Base-by-base conservation (phyloP, 257 asterid genomes). In the Haberlea rhodopensis region DNA sequence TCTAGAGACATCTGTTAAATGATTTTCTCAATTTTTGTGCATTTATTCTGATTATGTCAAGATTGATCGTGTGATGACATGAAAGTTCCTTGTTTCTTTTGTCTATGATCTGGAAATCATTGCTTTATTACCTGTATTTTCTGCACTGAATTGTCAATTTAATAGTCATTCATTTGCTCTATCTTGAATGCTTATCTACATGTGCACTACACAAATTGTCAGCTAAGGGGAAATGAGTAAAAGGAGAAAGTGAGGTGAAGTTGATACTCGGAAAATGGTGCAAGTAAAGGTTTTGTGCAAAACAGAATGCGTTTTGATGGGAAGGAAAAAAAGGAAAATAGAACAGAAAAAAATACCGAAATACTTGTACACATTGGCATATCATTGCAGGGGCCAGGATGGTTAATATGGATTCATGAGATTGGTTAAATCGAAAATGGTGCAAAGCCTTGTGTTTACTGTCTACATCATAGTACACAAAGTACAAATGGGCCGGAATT, bases 1-100 rank as follows among this genome's bases (percentile, higher is more conserved):
- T 66, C 18, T 48, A 21, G 28, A 71, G 24, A 8, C 65, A 53
- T 52, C 21, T 61, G 68, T 64, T 63, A 58, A 53, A 43, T 11
- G 15, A 9, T 6, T n/a, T 54, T 3, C 28, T 13, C 53, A 19
- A 16, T 61, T 61, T 18, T 59, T 20, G 20, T 31, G 45, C 15
- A 43, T 71, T 20, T 34, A 20, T 43, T 57, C 22, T n/a, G 45
- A 23, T 16, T 66, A 24, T 57, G 1, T 27, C 28, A 28, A 0
- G n/a, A 46, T 34, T 24, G 34, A 21, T 69, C 40, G 53, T 40
- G 29, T 21, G 22, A 40, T 40, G 46, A 43, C n/a, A 34, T 51
- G n/a, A 28, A 19, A 62, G 24, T 60, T 23, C 51, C 27, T 53
- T 19, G 28, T 48, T 62, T 53, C 58, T 37, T 23, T 2, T 60